Evolutionary conservation across 352 stramenopile species (phyloP).

Genomic region (Phytopythium montanum): DNA sequence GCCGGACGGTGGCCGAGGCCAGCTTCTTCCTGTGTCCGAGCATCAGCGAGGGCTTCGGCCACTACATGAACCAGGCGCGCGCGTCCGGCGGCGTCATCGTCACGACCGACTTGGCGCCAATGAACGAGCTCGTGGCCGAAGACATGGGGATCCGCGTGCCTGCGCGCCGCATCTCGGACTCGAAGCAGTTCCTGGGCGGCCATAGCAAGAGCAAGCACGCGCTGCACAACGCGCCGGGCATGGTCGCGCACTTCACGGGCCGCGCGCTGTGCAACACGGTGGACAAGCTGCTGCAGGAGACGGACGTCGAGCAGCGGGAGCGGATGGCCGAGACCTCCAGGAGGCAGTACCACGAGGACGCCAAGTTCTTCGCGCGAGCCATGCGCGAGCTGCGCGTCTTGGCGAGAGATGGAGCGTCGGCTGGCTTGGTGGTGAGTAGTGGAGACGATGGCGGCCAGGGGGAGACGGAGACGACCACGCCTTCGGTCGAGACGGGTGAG

Average conservation of each 20-base stretch:
- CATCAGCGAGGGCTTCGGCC: constrained; percentile 54
- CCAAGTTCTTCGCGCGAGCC: constrained; percentile 41
- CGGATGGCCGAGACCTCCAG: constrained; percentile 27
- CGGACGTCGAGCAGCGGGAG: constrained; percentile 24
- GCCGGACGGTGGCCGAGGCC: constrained; percentile 34
- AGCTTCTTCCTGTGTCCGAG: constrained; percentile 62
- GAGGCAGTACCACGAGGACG: constrained; percentile 52
- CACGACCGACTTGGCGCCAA: constrained; percentile 44
- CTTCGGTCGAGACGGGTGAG: background rate
- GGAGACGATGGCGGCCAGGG: background rate
- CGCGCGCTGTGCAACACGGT: constrained; percentile 38
- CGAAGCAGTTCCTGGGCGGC: constrained; percentile 46
- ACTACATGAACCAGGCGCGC: constrained; percentile 69
- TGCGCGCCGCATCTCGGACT: constrained; percentile 8
- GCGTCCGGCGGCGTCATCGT: constrained; percentile 47
- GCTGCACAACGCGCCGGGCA: constrained; percentile 26
- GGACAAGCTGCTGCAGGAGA: constrained; percentile 29
- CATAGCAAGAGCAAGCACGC: constrained; percentile 20
- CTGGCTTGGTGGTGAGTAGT: background rate
- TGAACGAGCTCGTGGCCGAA: constrained; percentile 54
- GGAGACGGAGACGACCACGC: background rate
- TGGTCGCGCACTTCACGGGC: constrained; percentile 32
- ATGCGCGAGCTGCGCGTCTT: constrained; percentile 38
- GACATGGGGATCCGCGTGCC: constrained; percentile 33
- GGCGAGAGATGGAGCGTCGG: constrained; percentile 1